phyloP scores from a whole-genome alignment of 208 protist genomes.

The Acanthamoeba healyi region DNA sequence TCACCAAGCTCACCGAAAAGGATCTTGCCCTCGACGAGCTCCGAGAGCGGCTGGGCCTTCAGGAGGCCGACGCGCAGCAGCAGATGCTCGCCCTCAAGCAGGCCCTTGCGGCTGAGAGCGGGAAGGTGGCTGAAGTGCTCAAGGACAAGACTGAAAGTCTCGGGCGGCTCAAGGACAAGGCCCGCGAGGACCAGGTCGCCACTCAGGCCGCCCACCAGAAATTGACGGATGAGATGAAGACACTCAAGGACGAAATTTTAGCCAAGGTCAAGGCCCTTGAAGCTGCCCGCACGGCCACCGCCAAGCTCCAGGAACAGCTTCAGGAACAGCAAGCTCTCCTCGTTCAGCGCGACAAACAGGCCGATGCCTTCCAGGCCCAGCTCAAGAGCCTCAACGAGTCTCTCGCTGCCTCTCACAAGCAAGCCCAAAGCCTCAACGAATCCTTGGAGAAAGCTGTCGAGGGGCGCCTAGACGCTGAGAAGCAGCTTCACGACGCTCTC shows the following conservation, averaged over 20 bases:
- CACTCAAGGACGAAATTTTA: slow-evolving; percentile 9
- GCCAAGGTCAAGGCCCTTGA: slow-evolving; percentile 18
- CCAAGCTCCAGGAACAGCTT: slow-evolving; percentile 2
- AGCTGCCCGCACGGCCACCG: neutral
- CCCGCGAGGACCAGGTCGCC: neutral
- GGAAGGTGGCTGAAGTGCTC: neutral
- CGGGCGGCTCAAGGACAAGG: neutral
- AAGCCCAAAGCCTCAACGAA: neutral
- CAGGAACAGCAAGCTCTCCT: neutral
- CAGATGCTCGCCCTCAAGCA: neutral
- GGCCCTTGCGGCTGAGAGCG: neutral
- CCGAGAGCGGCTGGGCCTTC: neutral
- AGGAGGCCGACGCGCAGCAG: neutral
- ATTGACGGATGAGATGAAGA: neutral
- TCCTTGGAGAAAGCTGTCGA: neutral
- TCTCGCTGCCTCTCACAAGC: neutral
- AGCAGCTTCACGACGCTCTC: neutral
- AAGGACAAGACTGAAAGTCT: neutral
- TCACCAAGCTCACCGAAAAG: slow-evolving; percentile 43
- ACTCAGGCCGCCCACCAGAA: neutral
- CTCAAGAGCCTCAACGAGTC: neutral
- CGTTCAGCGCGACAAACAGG: slow-evolving; percentile 10
- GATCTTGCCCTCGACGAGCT: slow-evolving; percentile 8
- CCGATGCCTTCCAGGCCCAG: neutral
- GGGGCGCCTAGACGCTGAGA: neutral